Conservation (phyloP, 1,139 yeast genomes). For the Zygoascus sp. region DNA sequence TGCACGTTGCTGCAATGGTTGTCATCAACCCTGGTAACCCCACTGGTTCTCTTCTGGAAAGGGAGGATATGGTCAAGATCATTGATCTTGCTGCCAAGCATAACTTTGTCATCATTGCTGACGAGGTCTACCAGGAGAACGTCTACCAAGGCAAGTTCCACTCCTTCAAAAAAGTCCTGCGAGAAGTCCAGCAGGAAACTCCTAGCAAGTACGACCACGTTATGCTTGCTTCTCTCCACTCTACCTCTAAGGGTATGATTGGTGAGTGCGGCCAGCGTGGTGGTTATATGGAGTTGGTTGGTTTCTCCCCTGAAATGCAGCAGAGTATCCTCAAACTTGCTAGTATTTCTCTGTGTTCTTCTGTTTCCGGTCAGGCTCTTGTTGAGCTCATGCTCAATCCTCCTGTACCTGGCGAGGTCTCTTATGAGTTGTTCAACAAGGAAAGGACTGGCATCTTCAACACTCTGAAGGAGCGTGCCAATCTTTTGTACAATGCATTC, state of each 20-base stretch:
- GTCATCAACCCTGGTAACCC: conserved; percentile 98
- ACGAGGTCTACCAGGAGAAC: conserved; percentile 95
- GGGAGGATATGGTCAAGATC: conserved; percentile 63
- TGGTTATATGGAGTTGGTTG: conserved; percentile 92
- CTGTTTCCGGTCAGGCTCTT: conserved; percentile 88
- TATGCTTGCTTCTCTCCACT: conserved; percentile 88
- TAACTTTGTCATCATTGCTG: conserved; percentile 88
- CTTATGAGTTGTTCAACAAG: conserved; percentile 58
- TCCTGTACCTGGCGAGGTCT: conserved; percentile 69
- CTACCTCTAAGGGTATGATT: conserved; percentile 92
- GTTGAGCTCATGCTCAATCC: conserved; percentile 93
- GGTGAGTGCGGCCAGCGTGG: conserved; percentile 99
- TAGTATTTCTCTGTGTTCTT: conserved; percentile 87
- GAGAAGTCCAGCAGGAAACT: conserved; percentile 54
- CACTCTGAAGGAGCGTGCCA: conserved; percentile 61
- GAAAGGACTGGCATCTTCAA: conserved; percentile 62
- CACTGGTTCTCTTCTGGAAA: conserved; percentile 76
- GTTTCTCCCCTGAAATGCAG: conserved; percentile 65
- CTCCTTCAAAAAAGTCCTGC: conserved; percentile 44
- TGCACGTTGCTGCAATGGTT: conserved; percentile 73
- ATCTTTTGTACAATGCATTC: conserved; percentile 64
- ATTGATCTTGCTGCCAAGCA: conserved; percentile 76
- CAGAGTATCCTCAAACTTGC: conserved; percentile 77
- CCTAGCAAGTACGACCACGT: conserved; percentile 58
- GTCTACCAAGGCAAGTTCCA: conserved; percentile 60